Base-by-base conservation (phyloP, 2,329 filamentous ascomycete genomes). In the Pochonia chlamydosporia region DNA sequence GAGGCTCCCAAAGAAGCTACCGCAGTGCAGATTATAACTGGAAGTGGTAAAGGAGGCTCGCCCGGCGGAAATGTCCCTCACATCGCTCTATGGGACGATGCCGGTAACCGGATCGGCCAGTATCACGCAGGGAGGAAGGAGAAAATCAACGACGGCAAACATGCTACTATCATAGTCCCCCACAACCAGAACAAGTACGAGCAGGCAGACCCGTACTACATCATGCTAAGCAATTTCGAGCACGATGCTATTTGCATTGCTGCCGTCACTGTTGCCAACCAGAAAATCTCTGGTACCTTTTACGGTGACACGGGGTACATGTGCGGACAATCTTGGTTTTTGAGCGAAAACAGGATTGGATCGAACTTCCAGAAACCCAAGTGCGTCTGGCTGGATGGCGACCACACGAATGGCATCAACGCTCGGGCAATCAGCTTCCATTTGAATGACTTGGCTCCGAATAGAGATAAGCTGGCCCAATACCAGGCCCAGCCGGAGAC, bases 361-460 rank as follows among this genome's bases (percentile, higher is more conserved):
- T 37, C 35, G 14, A 31, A 49, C 18, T 43, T 49, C 20, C 39
- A 48, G 24, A 50, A 10, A 39, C 50, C 52, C 8, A 53, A 52
- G 18, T 61, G 58, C 43, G 46, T 56, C 36, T 56, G 55, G 56
- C 45, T 63, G 11, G 59, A 60, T 40, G 49, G 49, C 25, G 47
- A 57, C n/a, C 44, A 54, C 35, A 54, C 48, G 11, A 54, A 50
- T 46, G 33, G 39, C 14, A 48, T 51, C 9, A 55, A 57, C 39
- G 50, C 54, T 26, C 50, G 47, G 21, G 51, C 54, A n/a, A 40
- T 57, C 36, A 56, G 51, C 43, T 55, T 55, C 44, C 55, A 56
- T 25, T 21, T 55, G n/a, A 50, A 45, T n/a, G 54, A 57, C 41
- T 51, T 56, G 45, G 36, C 49, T 11, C 47, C 45, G 11, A 20